These are phyloP conservation scores for Kalaharituber pfeilii DNA, from an alignment of 2,329 filamentous ascomycete genomes.

Conservation along the genomic window DNA sequence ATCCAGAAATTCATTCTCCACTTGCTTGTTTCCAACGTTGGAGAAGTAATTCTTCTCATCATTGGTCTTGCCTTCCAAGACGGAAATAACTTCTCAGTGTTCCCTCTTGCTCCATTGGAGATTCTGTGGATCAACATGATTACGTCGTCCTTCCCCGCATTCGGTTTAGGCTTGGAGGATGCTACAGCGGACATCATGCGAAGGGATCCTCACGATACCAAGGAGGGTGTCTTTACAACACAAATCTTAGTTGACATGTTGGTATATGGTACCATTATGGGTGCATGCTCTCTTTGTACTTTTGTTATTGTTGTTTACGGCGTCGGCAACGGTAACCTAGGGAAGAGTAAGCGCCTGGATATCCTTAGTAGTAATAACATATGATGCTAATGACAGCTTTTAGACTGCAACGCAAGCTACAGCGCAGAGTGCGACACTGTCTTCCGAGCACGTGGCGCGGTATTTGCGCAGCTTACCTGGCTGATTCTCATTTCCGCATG, in stretches of 20 bases:
- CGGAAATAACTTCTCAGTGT: slow-evolving; percentile 35
- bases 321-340: slow-evolving; percentile 36
- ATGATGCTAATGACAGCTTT: slow-evolving; percentile 9
- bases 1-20: slow-evolving; percentile 38
- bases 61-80: slow-evolving; percentile 44
- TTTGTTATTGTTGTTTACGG: slow-evolving; percentile 39
- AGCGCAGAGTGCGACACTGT: slow-evolving; percentile 35
- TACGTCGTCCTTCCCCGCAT: slow-evolving; percentile 44
- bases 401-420: slow-evolving; percentile 38
- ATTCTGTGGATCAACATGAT: slow-evolving; percentile 50
- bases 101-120: slow-evolving; percentile 41
- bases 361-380: neutral
- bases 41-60: slow-evolving; percentile 40
- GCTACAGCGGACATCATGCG: slow-evolving; percentile 38
- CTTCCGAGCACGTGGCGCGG: slow-evolving; percentile 39
- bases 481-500: slow-evolving; percentile 39
- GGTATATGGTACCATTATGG: slow-evolving; percentile 37
- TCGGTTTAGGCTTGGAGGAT: slow-evolving; percentile 41
- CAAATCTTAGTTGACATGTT: slow-evolving; percentile 39
- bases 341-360: slow-evolving; percentile 19
- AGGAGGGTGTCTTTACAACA: slow-evolving; percentile 36
- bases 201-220: slow-evolving; percentile 37
- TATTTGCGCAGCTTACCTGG: slow-evolving; percentile 41
- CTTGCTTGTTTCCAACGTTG: slow-evolving; percentile 39
- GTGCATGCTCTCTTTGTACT: slow-evolving; percentile 33